These are phyloP conservation scores for Pneumocystis carinii DNA, from an alignment of 1,139 yeast genomes.

Conservation along the genomic window DNA sequence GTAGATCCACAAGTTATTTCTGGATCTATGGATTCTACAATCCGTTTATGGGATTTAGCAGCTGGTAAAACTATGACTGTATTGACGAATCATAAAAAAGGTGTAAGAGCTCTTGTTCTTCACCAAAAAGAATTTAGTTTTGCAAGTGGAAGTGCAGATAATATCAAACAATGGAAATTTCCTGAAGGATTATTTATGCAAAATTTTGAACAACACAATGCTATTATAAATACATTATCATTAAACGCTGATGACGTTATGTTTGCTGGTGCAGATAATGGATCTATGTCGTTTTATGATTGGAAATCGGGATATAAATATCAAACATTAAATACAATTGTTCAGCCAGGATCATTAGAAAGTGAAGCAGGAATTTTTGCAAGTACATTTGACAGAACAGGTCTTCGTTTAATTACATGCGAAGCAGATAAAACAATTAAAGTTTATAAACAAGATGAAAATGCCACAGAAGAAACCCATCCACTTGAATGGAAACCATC, in stretches of 20 bases:
- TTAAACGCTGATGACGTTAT: slow-evolving; percentile 54
- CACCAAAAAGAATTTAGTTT: slow-evolving; percentile 65
- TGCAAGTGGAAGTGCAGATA: slow-evolving; percentile 69
- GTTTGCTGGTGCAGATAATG: slow-evolving; percentile 77
- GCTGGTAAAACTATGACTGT: slow-evolving; percentile 47
- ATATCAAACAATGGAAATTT: slow-evolving; percentile 65
- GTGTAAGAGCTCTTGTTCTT: slow-evolving; percentile 56
- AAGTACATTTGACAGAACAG: slow-evolving; percentile 64
- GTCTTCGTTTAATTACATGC: slow-evolving; percentile 67
- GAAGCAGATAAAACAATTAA: slow-evolving; percentile 83
- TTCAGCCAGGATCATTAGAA: slow-evolving; percentile 55
- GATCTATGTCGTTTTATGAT: slow-evolving; percentile 62
- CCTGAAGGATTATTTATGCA: slow-evolving; percentile 64
- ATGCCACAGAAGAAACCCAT: slow-evolving; percentile 32
- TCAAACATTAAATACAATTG: slow-evolving; percentile 39
- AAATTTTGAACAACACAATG: slow-evolving; percentile 32
- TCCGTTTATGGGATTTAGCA: slow-evolving; percentile 74
- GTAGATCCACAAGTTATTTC: slow-evolving; percentile 77
- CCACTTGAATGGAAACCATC: slow-evolving; percentile 36
- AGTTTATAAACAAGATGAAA: slow-evolving; percentile 52
- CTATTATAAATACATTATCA: slow-evolving; percentile 54
- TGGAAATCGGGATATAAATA: slow-evolving; percentile 53
- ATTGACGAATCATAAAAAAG: slow-evolving; percentile 70
- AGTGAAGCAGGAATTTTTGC: slow-evolving; percentile 58
- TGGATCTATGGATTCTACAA: slow-evolving; percentile 71